Evolutionary conservation across 331 rosid genomes (phyloP), one percentile per base, ranked within the genome.

Genomic region (Malus hybrid): DNA sequence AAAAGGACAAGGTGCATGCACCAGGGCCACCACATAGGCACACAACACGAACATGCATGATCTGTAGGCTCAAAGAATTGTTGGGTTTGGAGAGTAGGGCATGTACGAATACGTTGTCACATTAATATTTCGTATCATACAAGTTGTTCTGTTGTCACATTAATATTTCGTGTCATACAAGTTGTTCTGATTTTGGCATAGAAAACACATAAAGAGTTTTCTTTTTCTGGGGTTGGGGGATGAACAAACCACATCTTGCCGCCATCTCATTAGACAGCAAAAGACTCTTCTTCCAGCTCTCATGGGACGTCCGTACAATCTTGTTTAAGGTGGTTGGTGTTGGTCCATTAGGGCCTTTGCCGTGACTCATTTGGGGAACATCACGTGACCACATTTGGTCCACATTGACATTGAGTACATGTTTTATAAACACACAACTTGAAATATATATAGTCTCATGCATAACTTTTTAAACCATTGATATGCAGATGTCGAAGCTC

Each of bases 181-280:
- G 20, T 52, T 52, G 20, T 9, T 16, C 1, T 0, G 4, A 16
- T 16, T 52, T 6, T 27, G 67, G 62, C 80, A 76, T 65, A 39
- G 50, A 63, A 67, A 83, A 62, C 54, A 55, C 19, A 39, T 39
- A 39, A 2, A 59, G 36, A 66, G 20, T 5, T 39, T 39, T 39
- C 46, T 39, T 39, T 39, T 39, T 39, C 0, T 39, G 46, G 4
- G 46, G 12, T 39, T 39, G 46, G 46, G 42, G 77, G 65, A 60
- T 42, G 61, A 60, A 71, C 19, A 69, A 73, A 28, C 78, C 80
- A 72, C 85, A 76, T 78, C 29, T 74, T 73, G 61, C 33, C 81
- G 90, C 87, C 91, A 86, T 89, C 93, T 84, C 79, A 66, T 65
- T 77, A 68, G 84, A 84, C 81, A 80, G 72, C 83, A 89, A 73